phyloP scores from a whole-genome alignment of 495 filamentous ascomycete species.

The Durotheca rogersii region DNA sequence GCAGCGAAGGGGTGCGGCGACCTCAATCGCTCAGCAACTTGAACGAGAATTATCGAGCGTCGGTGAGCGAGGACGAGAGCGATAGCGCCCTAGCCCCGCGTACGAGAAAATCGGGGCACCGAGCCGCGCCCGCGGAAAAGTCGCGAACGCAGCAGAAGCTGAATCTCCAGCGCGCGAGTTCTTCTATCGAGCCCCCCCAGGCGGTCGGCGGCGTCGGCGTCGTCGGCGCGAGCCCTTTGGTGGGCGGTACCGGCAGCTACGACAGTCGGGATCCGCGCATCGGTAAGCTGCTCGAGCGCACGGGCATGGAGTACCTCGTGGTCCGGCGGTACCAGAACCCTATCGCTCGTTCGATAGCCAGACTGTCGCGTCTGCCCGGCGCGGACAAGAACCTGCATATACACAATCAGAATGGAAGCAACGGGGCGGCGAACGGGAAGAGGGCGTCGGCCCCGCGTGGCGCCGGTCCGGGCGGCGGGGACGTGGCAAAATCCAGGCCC shows the following conservation, averaged over 20 bases:
- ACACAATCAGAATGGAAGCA: slow-evolving; percentile 35
- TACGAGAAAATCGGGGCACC: slow-evolving; percentile 30
- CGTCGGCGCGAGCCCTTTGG: slow-evolving; percentile 38
- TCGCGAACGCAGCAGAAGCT: slow-evolving; percentile 71
- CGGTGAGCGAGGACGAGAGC: slow-evolving; percentile 40
- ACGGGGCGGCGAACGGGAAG: slow-evolving; percentile 28
- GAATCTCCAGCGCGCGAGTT: slow-evolving; percentile 67
- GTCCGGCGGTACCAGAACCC: slow-evolving; percentile 69
- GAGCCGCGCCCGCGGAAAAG: slow-evolving; percentile 48
- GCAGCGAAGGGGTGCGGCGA: slow-evolving; percentile 30
- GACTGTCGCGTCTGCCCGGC: slow-evolving; percentile 53
- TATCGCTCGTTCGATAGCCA: slow-evolving; percentile 55
- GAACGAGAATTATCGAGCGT: slow-evolving; percentile 25
- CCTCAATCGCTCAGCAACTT: slow-evolving; percentile 44
- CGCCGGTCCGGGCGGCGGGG: slow-evolving; percentile 40
- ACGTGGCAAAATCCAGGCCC: slow-evolving; percentile 29
- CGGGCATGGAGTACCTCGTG: slow-evolving; percentile 64
- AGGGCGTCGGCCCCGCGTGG: slow-evolving; percentile 27
- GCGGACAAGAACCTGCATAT: slow-evolving; percentile 49
- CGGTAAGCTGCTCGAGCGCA: slow-evolving; percentile 59
- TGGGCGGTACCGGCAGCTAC: slow-evolving; percentile 43
- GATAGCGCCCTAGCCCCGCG: slow-evolving; percentile 41
- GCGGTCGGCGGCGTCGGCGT: slow-evolving; percentile 41
- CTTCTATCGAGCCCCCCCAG: slow-evolving; percentile 59
- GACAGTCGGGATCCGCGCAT: slow-evolving; percentile 55